Evolutionary conservation across 176 grass and related monocot species (phyloP), one percentile per base, ranked within the genome.

Genomic region (Thinopyrum elongatum): DNA sequence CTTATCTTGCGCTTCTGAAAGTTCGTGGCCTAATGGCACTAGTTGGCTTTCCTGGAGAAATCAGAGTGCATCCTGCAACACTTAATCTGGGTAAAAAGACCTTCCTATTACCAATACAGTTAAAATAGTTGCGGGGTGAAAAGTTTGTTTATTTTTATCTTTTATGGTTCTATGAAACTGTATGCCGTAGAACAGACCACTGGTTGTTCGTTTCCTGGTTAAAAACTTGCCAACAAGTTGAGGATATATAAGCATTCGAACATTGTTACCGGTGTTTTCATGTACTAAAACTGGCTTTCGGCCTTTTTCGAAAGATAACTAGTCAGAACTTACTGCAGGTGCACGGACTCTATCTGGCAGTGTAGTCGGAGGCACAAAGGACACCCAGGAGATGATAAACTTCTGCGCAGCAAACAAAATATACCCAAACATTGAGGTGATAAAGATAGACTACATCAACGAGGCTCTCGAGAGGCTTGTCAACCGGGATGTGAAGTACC

Each of bases 361-460:
- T 28, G 6, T 88, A 11, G 64, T 57, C 0, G 90, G 95, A 36
- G 95, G 92, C n/a, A 97, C 92, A 6, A 92, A 92, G 36, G 86
- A 85, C 21, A 97, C 46, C 61, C 83, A 89, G 44, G 88, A 91
- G 34, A 94, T 94, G 95, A 34, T 94, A 65, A 85, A 83, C 71
- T 89, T 94, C 36, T 97, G 95, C 74, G 95, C 88, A 14, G 90
- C 16, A 14, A 91, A 92, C 57, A 92, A 91, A 74, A 87, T 97
- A 16, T 94, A 91, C 25, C 92, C 95, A 25, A 77, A 94, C 22
- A 79, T 97, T 4, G 92, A 97, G 62, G 36, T 97, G 15, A 91
- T 94, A 63, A 91, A 94, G 57, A 97, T 97, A 42, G 85, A 97
- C 39, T 92, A 97, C 78, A 86, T 94, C 79, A 94, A 94, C 25